Evolutionary conservation across 768 basidiomycete species (phyloP).

Genomic region (Trametes cinnabarina): DNA sequence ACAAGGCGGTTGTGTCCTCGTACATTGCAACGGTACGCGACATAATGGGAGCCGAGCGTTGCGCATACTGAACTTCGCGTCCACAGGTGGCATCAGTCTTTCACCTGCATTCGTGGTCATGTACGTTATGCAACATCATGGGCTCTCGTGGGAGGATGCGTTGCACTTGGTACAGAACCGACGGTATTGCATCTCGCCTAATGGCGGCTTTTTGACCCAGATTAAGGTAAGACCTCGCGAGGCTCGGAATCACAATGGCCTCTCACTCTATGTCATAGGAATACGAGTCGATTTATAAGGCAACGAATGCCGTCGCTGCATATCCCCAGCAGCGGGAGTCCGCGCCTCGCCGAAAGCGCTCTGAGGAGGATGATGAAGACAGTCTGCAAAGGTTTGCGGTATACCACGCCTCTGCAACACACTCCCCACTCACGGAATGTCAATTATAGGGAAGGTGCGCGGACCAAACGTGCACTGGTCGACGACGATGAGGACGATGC

Average conservation of each 20-base stretch:
- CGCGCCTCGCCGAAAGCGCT: conserved; percentile 62
- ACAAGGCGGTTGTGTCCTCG: conserved; percentile 73
- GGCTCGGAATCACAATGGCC: not conserved
- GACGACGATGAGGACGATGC: conserved; percentile 32
- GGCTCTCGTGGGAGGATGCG: conserved; percentile 84
- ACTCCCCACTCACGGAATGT: not conserved
- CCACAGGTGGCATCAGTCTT: conserved; percentile 77
- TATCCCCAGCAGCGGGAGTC: conserved; percentile 46
- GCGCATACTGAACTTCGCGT: not conserved
- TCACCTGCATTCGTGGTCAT: conserved; percentile 90
- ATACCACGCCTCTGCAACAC: not conserved
- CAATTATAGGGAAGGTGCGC: conserved; percentile 38
- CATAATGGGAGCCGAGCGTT: not conserved
- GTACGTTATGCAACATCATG: conserved; percentile 88
- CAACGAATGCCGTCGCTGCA: conserved; percentile 63
- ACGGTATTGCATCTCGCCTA: conserved; percentile 91
- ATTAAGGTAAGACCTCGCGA: conserved; percentile 62
- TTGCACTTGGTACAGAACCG: conserved; percentile 86
- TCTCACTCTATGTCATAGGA: conserved; percentile 49
- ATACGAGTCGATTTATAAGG: conserved; percentile 90
- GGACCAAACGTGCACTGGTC: conserved; percentile 41
- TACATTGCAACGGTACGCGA: conserved; percentile 81
- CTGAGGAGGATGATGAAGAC: conserved; percentile 69
- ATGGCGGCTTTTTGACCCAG: conserved; percentile 88
- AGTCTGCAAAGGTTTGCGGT: conserved; percentile 38